Evolutionary conservation across 768 basidiomycete species (phyloP), one percentile per base, ranked within the genome.

Genomic region (Phlebiopsis gigantea): DNA sequence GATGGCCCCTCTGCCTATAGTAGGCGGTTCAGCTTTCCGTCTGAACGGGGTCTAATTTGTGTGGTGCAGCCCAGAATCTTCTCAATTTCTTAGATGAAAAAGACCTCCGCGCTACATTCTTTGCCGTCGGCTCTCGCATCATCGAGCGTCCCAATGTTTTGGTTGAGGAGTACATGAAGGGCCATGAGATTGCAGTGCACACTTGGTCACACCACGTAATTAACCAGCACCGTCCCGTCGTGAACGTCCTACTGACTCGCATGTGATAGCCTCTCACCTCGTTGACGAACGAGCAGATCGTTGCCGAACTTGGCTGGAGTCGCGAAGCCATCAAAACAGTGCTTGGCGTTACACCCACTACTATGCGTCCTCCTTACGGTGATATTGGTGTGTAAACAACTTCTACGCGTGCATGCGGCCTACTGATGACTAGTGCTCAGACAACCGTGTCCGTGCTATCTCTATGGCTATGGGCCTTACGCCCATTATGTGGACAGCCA

Each of bases 251-350:
- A 67, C n/a, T n/a, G 34, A 17, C 71, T 56, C 51, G 52, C 56
- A 28, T 34, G 15, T 46, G 34, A 53, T 57, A 86, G 86, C 77
- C 77, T 24, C 76, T 85, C 55, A 91, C 90, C 0, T 74, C 79
- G 39, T 74, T 90, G 60, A 85, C 90, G 43, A 97, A 81, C 63
- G 84, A 80, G 66, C 79, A 96, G 75, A 79, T 96, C 52, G 92
- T 98, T 15, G 95, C 93, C 21, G 94, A 98, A 72, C 77, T 98
- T 34, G 94, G 92, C 50, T 98, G 90, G 88, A 88, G 93, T 53
- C 87, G 87, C 55, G 84, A 90, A 71, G 84, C 85, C 51, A 95
- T 98, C 75, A 84, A 88, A 71, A 68, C 67, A 1, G 80, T 88
- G 21, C 72, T 88, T 56, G 88, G 88, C 61, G 85, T 91, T 25